phyloP scores from a whole-genome alignment of 169 alveolate species.

The Blepharisma undulans region DNA sequence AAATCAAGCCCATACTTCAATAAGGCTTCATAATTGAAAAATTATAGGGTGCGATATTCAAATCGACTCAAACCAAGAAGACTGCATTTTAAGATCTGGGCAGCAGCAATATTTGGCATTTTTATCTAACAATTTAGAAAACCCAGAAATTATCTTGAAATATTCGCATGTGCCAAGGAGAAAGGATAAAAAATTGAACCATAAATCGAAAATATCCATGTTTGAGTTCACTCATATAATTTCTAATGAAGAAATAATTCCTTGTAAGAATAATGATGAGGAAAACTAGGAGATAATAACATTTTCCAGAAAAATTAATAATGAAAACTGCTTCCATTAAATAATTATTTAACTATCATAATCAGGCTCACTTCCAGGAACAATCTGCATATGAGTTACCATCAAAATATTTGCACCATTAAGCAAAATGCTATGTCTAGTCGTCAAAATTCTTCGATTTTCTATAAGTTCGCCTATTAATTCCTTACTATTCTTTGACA shows the following conservation, averaged over 20 bases:
- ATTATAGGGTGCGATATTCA: background rate
- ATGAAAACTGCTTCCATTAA: background rate
- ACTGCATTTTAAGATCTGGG: background rate
- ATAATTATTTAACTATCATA: background rate
- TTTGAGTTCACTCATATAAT: background rate
- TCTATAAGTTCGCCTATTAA: background rate
- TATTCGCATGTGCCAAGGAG: background rate
- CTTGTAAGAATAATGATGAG: background rate
- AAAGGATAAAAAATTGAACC: background rate
- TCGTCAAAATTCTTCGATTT: background rate
- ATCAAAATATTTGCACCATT: background rate
- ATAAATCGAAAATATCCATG: background rate
- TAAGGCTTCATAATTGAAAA: background rate
- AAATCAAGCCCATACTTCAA: background rate
- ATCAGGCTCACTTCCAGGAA: conserved; percentile 35
- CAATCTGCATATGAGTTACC: background rate
- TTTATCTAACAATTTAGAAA: background rate
- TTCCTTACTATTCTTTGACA: conserved; percentile 8
- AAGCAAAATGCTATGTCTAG: background rate
- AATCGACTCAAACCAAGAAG: background rate
- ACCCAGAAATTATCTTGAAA: background rate
- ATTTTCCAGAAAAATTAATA: background rate
- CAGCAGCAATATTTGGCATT: background rate
- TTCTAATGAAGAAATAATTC: background rate
- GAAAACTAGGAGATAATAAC: background rate